Evolutionary conservation across 2,329 filamentous ascomycete genomes (phyloP).

Genomic region (Emmonsiellopsis sp.): DNA sequence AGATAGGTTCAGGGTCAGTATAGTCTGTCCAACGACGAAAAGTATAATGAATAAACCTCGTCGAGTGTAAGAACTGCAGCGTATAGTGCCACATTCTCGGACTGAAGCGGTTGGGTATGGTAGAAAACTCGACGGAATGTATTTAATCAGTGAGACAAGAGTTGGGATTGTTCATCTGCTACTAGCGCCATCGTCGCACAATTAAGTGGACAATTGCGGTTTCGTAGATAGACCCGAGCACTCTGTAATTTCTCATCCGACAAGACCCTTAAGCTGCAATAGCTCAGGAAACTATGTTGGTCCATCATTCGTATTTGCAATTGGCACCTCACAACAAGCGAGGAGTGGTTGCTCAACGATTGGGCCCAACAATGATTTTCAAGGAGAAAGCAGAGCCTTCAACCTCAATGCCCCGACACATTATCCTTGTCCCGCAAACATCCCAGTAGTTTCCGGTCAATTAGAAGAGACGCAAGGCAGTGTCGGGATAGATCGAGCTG

Average conservation of each 20-base stretch:
- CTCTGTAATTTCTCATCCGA: slow-evolving; percentile 55
- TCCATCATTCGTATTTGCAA: slow-evolving; percentile 24
- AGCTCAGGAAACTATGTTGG: slow-evolving; percentile 46
- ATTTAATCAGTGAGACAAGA: slow-evolving; percentile 65
- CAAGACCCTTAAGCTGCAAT: slow-evolving; percentile 54
- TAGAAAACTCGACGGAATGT: slow-evolving; percentile 62
- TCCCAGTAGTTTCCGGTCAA: slow-evolving; percentile 7
- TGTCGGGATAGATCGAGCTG: slow-evolving; percentile 68
- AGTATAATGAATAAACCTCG: slow-evolving; percentile 58
- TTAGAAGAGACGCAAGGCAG: slow-evolving; percentile 13
- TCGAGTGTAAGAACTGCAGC: slow-evolving; percentile 87
- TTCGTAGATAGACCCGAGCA: slow-evolving; percentile 19
- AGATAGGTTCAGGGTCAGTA: slow-evolving; percentile 48
- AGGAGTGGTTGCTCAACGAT: slow-evolving; percentile 17
- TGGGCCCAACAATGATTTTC: slow-evolving; percentile 61
- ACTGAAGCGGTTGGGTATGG: slow-evolving; percentile 44
- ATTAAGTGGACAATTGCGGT: background rate
- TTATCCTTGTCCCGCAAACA: slow-evolving; percentile 23
- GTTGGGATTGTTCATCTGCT: background rate
- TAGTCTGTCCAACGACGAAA: slow-evolving; percentile 60
- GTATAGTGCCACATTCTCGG: slow-evolving; percentile 80
- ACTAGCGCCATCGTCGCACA: slow-evolving; percentile 10
- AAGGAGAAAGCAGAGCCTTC: slow-evolving; percentile 63
- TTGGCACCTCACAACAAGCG: slow-evolving; percentile 6
- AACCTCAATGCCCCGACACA: slow-evolving; percentile 64